A percentile compares a stretch with the other conserved stretches of the same genome.
Evolutionary conservation across 1,284 basidiomycete genomes (phyloP).

Genomic region (Porodaedalea pini): DNA sequence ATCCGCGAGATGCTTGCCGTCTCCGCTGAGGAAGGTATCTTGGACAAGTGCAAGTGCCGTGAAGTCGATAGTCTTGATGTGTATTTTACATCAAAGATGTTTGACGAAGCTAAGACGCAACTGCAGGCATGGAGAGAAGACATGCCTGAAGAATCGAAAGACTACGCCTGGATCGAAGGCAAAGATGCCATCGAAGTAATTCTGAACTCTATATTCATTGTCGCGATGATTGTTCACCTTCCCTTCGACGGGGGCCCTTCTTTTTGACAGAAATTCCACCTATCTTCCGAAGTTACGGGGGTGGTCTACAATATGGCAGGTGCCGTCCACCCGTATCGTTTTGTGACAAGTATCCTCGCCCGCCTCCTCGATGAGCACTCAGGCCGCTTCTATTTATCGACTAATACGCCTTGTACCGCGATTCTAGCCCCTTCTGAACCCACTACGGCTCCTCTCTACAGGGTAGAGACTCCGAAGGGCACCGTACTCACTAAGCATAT

Average conservation of each 20-base stretch:
- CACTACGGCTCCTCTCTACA: slow-evolving; percentile 33
- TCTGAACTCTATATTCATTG: slow-evolving; percentile 7
- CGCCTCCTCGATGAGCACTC: slow-evolving; percentile 44
- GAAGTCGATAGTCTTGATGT: slow-evolving; percentile 50
- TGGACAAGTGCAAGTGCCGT: slow-evolving; percentile 41
- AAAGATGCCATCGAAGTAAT: slow-evolving; percentile 47
- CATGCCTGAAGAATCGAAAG: slow-evolving; percentile 40
- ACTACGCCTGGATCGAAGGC: slow-evolving; percentile 39
- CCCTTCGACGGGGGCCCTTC: neutral
- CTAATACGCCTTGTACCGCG: slow-evolving; percentile 46
- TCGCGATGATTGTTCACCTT: neutral
- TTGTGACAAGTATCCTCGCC: slow-evolving; percentile 48
- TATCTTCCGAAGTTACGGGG: slow-evolving; percentile 42
- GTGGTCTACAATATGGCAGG: slow-evolving; percentile 48
- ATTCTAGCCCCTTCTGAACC: slow-evolving; percentile 32
- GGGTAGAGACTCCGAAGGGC: slow-evolving; percentile 53
- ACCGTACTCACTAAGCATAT: slow-evolving; percentile 53
- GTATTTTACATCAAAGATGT: slow-evolving; percentile 36
- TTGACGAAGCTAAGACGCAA: slow-evolving; percentile 37
- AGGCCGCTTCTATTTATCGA: slow-evolving; percentile 47
- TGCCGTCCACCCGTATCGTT: slow-evolving; percentile 55
- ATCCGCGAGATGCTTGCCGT: slow-evolving; percentile 43
- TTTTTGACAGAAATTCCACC: slow-evolving; percentile 38
- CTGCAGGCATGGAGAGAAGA: slow-evolving; percentile 41
- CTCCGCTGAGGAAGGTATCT: slow-evolving; percentile 45